phyloP scores from a whole-genome alignment of 768 basidiomycete genomes.

The Clavulina sp. region DNA sequence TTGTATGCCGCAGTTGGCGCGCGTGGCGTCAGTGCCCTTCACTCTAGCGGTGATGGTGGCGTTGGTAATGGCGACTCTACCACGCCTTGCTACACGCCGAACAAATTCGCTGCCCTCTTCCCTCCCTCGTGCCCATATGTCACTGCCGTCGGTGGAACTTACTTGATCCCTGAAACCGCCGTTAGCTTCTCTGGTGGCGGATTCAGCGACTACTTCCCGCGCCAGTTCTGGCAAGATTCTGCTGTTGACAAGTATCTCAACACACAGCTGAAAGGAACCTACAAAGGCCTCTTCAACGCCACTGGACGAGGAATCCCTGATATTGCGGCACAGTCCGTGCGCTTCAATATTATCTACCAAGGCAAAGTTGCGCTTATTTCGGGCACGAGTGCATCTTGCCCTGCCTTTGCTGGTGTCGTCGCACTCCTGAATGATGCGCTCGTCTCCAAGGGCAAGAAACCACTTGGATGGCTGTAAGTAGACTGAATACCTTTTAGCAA shows the following conservation, averaged over 20 bases:
- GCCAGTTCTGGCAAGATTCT: neutral
- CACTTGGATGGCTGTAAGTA: slow-evolving; percentile 6
- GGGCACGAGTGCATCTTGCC: slow-evolving; percentile 5
- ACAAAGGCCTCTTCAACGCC: slow-evolving; percentile 2
- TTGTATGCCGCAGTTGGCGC: slow-evolving; percentile 4
- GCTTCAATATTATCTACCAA: slow-evolving; percentile 1
- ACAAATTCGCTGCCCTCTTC: slow-evolving; percentile 4
- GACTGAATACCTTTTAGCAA: neutral
- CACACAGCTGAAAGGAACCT: neutral
- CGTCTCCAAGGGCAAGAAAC: neutral
- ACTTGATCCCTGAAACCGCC: slow-evolving; percentile 5
- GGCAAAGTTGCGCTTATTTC: neutral
- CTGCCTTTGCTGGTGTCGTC: slow-evolving; percentile 3
- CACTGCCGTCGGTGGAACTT: slow-evolving; percentile 5
- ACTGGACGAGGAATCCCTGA: slow-evolving; percentile 6
- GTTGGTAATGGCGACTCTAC: slow-evolving; percentile 2
- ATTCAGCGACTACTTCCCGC: slow-evolving; percentile 6
- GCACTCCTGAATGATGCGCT: slow-evolving; percentile 6
- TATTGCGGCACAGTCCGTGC: slow-evolving; percentile 2
- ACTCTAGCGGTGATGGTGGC: slow-evolving; percentile 4
- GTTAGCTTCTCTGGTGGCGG: slow-evolving; percentile 6
- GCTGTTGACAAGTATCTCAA: neutral
- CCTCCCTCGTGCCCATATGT: slow-evolving; percentile 7
- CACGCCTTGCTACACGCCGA: neutral
- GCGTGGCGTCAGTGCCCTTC: slow-evolving; percentile 3